Evolutionary conservation across 306 rosid genomes (phyloP).

Genomic region (Pyrus communis): DNA sequence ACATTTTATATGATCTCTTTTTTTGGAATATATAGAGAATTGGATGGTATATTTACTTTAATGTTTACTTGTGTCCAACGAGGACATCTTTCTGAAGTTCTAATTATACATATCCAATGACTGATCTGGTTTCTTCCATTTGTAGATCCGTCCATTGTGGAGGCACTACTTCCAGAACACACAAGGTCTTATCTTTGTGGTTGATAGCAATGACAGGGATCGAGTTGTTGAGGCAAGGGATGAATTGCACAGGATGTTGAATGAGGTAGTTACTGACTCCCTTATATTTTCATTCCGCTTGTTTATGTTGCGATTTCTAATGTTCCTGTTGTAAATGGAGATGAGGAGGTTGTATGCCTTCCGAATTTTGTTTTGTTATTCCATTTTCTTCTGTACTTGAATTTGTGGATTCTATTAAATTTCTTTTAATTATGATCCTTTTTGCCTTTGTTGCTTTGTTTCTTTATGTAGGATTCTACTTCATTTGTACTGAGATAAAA

Average conservation of each 20-base stretch:
- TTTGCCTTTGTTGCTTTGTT: neutral
- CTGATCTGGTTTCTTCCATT: constrained; percentile 11
- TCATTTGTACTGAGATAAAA: neutral
- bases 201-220: constrained; percentile 95
- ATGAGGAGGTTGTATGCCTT: neutral
- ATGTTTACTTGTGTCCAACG: neutral
- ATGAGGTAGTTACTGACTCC: constrained; percentile 50
- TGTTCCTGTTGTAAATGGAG: neutral
- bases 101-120: neutral
- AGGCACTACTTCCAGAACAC: constrained; percentile 99
- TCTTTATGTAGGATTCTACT: no score
- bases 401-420: neutral
- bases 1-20: neutral
- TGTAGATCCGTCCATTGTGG: constrained; percentile 94
- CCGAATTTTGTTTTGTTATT: neutral
- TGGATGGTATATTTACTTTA: neutral
- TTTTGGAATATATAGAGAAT: neutral
- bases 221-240: constrained; percentile 96
- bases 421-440: neutral
- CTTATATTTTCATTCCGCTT: neutral
- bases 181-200: constrained; percentile 95
- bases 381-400: neutral
- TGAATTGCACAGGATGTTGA: constrained; percentile 97
- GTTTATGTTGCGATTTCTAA: neutral
- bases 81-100: neutral